Conservation (phyloP, 345 rosid species). For the Ceriops decandra region DNA sequence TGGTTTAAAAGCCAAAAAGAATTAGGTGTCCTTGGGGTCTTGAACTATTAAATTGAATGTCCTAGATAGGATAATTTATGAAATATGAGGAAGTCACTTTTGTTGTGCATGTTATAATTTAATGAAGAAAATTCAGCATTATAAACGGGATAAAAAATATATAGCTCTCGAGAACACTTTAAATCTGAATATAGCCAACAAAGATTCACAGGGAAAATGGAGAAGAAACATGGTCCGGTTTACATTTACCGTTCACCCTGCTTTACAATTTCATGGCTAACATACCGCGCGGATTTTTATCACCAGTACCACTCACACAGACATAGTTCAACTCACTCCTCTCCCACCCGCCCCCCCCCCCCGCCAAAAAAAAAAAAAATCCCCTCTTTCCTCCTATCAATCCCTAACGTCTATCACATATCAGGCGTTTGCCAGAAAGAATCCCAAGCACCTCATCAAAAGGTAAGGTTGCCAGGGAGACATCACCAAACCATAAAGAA, state of each 20-base stretch:
- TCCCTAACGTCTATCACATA: slow-evolving; percentile 4
- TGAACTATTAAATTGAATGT: too few relatives aligned
- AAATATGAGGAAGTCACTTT: too few relatives aligned
- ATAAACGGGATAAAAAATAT: neutral
- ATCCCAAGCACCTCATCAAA: slow-evolving; percentile 38
- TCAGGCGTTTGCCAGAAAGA: slow-evolving; percentile 24
- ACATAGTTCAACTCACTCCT: neutral
- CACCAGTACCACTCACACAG: slow-evolving; percentile 30
- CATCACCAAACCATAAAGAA: slow-evolving; percentile 26
- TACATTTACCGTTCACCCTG: slow-evolving; percentile 25
- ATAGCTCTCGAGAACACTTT: slow-evolving; percentile 6
- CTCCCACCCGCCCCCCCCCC: too few relatives aligned
- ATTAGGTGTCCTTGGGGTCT: too few relatives aligned
- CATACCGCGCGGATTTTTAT: slow-evolving; percentile 36
- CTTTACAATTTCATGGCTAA: slow-evolving; percentile 24
- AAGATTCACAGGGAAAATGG: neutral
- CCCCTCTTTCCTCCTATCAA: slow-evolving; percentile 1
- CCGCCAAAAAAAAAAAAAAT: neutral
- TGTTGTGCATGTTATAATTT: too few relatives aligned
- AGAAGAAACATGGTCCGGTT: slow-evolving; percentile 18
- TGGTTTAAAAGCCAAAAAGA: too few relatives aligned
- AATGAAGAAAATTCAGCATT: too few relatives aligned
- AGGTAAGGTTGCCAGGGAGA: slow-evolving; percentile 30
- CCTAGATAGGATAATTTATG: too few relatives aligned
- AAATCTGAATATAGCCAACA: slow-evolving; percentile 17